Evolutionary conservation across 2,329 filamentous ascomycete species (phyloP).

Genomic region (Akanthomyces muscarius): DNA sequence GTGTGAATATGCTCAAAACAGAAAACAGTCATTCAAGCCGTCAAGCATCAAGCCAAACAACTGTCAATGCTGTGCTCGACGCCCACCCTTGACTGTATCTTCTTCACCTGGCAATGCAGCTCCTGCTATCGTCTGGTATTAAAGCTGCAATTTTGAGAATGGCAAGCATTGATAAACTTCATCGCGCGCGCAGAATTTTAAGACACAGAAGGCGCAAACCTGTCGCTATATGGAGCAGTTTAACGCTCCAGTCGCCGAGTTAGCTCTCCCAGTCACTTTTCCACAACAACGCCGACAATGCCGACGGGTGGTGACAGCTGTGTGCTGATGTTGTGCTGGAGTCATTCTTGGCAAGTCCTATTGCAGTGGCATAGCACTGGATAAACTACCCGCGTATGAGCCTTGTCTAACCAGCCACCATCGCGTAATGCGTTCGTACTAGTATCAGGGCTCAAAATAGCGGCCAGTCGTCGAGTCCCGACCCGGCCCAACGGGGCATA

Average conservation of each 20-base stretch:
- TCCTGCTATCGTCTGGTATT: background rate
- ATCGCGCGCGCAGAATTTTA: background rate
- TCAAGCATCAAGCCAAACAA: background rate
- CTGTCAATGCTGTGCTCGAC: too few species aligned
- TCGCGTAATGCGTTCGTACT: background rate
- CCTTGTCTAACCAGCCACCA: slow-evolving; percentile 1
- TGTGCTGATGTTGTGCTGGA: background rate
- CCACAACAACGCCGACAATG: background rate
- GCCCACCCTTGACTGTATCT: too few species aligned
- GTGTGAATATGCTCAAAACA: background rate
- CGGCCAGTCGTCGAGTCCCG: background rate
- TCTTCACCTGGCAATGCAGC: background rate
- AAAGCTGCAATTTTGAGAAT: background rate
- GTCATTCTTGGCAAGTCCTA: background rate
- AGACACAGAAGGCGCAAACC: background rate
- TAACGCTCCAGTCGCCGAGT: background rate
- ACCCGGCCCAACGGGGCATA: background rate
- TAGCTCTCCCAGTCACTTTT: background rate
- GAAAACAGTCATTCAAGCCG: background rate
- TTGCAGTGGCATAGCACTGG: background rate
- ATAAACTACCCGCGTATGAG: background rate
- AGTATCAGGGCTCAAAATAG: slow-evolving; percentile 4
- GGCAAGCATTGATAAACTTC: background rate
- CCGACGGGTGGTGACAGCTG: background rate
- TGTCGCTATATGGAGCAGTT: background rate